Base-by-base conservation (phyloP, 768 basidiomycete genomes). In the Suillus decipiens region DNA sequence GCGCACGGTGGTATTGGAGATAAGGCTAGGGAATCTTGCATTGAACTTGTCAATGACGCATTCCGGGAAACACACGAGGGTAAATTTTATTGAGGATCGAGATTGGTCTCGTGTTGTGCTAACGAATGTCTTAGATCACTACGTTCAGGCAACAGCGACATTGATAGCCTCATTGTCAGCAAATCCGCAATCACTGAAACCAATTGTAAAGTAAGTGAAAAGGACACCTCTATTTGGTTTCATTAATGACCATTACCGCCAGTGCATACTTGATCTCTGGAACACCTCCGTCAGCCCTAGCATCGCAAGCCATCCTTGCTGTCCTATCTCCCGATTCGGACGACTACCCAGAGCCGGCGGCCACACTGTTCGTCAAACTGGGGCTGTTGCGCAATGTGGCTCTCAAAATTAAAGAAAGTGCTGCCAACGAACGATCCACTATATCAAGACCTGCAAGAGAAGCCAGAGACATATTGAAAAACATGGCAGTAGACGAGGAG, bases 401-500 rank as follows among this genome's bases (percentile, higher is more conserved):
- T 0, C 85, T 89, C 72, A 95, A 95, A 72, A 81, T 90, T 3
- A 78, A 86, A 59, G 88, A 90, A 65, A 86, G 88, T 68, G 82
- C 84, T 1, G 85, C 81, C 3, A 87, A 82, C 64, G 92, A 95
- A 48, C 84, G 84, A 41, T 86, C 91, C 2, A 80, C 83, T 22
- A 86, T 96, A 48, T 82, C 91, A 11, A 80, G 93, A 53, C 93
- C 93, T 0, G 90, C 93, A 8, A 80, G 94, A 50, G 93, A 96
- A 70, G 89, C 95, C 2, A 82, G 88, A 64, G 95, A 96, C 58
- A 62, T 89, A 28, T 70, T 96, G 34, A 84, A 78, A 66, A 64
- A 57, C 34, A 73, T 77, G 71, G 68, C 61, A 0, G 59, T 24
- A 6, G 63, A 66, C 1, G 68, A 71, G 43, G 75, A 75, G 0